Evolutionary conservation across 2,329 filamentous ascomycete genomes (phyloP).

Genomic region (Claviceps sp.): DNA sequence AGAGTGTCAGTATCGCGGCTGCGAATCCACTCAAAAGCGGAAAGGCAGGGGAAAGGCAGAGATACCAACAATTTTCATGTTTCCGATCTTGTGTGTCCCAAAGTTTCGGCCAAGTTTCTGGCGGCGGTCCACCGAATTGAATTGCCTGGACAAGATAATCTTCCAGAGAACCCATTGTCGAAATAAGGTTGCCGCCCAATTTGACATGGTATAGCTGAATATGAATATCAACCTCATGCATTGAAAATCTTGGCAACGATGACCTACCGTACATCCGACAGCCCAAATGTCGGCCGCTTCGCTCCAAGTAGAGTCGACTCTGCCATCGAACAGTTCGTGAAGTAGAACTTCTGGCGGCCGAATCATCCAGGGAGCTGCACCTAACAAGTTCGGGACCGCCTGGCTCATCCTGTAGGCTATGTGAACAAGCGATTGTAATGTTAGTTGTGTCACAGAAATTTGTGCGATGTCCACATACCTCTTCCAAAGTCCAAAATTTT

Average conservation of each 20-base stretch:
- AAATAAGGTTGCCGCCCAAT: not conserved
- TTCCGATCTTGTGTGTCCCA: not conserved
- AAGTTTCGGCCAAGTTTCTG: not conserved
- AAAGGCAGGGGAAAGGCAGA: too few relatives aligned
- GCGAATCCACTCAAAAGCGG: too few relatives aligned
- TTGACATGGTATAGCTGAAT: not conserved
- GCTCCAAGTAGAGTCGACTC: too few relatives aligned
- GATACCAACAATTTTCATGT: not conserved
- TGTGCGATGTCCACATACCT: not conserved
- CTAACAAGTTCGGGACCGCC: too few relatives aligned
- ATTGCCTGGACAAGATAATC: too few relatives aligned
- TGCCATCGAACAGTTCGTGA: too few relatives aligned
- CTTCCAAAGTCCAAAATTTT: conserved; percentile 2
- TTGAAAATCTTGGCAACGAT: not conserved
- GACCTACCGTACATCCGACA: not conserved
- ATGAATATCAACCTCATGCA: not conserved
- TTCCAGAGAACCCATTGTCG: too few relatives aligned
- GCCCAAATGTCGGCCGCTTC: too few relatives aligned
- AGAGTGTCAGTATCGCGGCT: too few relatives aligned
- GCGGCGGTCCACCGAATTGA: too few relatives aligned
- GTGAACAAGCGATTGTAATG: not conserved
- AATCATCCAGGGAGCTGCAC: too few relatives aligned
- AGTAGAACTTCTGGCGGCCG: too few relatives aligned
- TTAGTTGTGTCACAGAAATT: not conserved
- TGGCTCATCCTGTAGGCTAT: not conserved